Percentiles rank a stretch among this genome's conserved stretches.
phyloP scores from a whole-genome alignment of 2,329 filamentous ascomycete species.

The Venturia effusa region DNA sequence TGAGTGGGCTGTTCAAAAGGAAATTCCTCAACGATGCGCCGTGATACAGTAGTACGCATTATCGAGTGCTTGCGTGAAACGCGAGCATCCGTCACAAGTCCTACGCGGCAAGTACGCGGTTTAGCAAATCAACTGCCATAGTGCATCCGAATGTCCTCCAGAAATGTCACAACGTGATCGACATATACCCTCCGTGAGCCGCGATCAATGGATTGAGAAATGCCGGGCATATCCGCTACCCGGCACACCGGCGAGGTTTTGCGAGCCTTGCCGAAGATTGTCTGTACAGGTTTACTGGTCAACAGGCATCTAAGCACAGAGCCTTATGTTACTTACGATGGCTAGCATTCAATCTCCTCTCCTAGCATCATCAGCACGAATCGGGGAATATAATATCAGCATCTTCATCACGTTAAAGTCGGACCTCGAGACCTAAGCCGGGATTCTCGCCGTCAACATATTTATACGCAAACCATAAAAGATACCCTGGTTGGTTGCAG shows the following conservation, averaged over 20 bases:
- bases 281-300: background rate
- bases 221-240: background rate
- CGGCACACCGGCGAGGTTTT: background rate
- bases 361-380: background rate
- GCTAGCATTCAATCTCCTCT: background rate
- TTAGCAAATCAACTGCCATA: too few species aligned
- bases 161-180: background rate
- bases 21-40: too few species aligned
- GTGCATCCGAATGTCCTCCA: background rate
- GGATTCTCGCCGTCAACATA: background rate
- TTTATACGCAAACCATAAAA: background rate
- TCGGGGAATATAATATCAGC: background rate
- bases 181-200: conserved; percentile 1
- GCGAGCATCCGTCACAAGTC: background rate
- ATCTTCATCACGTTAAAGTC: background rate
- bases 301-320: background rate
- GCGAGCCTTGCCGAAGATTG: background rate
- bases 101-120: background rate
- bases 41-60: too few species aligned
- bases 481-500: background rate
- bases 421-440: background rate
- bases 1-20: too few species aligned
- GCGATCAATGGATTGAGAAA: background rate
- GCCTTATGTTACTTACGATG: background rate
- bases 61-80: too few species aligned